Conservation (phyloP, 1,284 basidiomycete species). For the Vanrija humicola region DNA sequence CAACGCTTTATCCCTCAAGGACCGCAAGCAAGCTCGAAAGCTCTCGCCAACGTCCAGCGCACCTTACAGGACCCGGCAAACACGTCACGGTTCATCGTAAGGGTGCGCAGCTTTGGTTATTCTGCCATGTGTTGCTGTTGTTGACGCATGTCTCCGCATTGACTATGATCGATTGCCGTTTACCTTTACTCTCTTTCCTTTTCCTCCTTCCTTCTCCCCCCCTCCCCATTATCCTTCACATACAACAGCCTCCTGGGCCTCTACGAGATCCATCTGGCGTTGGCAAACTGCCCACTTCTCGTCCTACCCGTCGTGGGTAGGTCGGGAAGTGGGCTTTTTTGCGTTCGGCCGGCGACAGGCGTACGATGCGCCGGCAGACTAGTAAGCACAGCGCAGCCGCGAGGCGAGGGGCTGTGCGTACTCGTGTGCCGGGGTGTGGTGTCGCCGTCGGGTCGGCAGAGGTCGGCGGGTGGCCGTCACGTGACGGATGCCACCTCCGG, state of each 20-base stretch:
- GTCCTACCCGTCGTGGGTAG: background rate
- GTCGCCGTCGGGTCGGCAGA: too few species aligned
- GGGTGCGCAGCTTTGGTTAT: conserved; percentile 16
- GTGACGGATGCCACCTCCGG: too few species aligned
- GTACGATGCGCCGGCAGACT: background rate
- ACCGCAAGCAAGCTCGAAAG: background rate
- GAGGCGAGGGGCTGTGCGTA: background rate
- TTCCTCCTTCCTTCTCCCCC: conserved; percentile 6
- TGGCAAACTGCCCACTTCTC: conserved; percentile 19
- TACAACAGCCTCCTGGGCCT: conserved; percentile 22
- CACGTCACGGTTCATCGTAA: conserved; percentile 15
- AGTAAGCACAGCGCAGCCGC: background rate
- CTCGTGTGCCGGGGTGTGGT: background rate
- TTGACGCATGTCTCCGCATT: conserved; percentile 18
- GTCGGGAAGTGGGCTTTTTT: conserved; percentile 23
- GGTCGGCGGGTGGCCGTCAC: too few species aligned
- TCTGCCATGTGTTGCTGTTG: conserved; percentile 8
- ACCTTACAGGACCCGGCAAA: conserved; percentile 5
- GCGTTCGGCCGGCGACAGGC: conserved; percentile 8
- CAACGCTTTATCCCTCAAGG: background rate
- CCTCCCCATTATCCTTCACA: background rate
- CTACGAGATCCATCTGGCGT: conserved; percentile 17
- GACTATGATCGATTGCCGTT: conserved; percentile 1
- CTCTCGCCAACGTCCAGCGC: background rate
- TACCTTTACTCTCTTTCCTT: background rate